Evolutionary conservation across 345 rosid genomes (phyloP).

Genomic region (Aquilaria malaccensis): DNA sequence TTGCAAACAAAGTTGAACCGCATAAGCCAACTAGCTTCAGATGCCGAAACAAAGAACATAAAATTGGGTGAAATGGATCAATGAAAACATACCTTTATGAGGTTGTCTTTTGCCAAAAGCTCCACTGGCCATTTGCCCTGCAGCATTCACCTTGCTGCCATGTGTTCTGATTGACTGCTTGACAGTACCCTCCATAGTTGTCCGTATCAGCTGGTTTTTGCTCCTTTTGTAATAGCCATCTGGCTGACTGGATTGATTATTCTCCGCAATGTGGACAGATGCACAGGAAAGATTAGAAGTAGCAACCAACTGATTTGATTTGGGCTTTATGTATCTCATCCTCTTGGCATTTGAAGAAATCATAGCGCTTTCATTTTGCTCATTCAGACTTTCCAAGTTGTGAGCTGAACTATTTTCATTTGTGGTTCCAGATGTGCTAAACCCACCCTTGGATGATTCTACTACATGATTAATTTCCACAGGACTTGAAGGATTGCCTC

Average conservation of each 20-base stretch:
- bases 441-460: conserved; percentile 30
- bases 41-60: too few relatives aligned
- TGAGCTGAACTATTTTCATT: conserved; percentile 33
- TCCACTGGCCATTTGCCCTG: conserved; percentile 31
- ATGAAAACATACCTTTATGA: conserved; percentile 34
- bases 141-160: conserved; percentile 31
- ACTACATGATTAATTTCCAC: conserved; percentile 30
- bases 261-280: conserved; percentile 26
- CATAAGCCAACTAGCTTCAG: too few relatives aligned
- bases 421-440: conserved; percentile 29
- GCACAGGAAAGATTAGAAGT: conserved; percentile 33
- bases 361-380: conserved; percentile 26
- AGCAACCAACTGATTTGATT: conserved; percentile 84
- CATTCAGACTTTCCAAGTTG: conserved; percentile 30
- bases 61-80: neutral
- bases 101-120: conserved; percentile 33
- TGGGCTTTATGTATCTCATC: conserved; percentile 61
- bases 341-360: conserved; percentile 35
- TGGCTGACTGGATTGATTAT: conserved; percentile 33
- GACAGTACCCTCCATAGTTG: conserved; percentile 36
- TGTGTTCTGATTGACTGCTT: conserved; percentile 22
- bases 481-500: conserved; percentile 31
- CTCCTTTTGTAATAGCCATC: conserved; percentile 80
- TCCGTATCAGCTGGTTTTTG: conserved; percentile 77
- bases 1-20: too few relatives aligned